Percentiles rank a stretch among this genome's conserved stretches.
Conservation (phyloP, 2,329 filamentous ascomycete species). For the Paecilomyces niveus region DNA sequence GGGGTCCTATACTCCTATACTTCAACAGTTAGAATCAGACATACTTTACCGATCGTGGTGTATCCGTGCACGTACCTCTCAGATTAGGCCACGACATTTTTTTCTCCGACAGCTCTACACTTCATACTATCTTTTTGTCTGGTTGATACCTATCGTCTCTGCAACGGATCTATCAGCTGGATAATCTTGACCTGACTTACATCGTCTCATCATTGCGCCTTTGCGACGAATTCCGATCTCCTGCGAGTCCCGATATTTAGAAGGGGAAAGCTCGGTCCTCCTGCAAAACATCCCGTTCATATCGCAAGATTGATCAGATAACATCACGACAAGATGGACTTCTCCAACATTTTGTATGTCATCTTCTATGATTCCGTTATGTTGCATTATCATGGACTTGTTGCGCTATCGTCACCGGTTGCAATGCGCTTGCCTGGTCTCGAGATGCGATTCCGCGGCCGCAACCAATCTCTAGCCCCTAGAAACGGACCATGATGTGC, state of each 20-base stretch:
- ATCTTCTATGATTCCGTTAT: constrained; percentile 2
- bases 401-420: constrained; percentile 1
- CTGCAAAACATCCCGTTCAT: neutral
- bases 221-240: neutral
- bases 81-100: neutral
- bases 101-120: neutral
- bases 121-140: neutral
- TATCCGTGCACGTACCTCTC: neutral
- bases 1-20: neutral
- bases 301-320: neutral
- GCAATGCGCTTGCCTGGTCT: constrained; percentile 3
- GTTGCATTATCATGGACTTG: neutral
- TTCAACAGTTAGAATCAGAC: neutral
- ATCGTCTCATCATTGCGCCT: neutral
- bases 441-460: constrained; percentile 1
- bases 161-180: neutral
- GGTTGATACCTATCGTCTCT: neutral
- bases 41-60: neutral
- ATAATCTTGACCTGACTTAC: neutral
- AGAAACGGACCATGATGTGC: neutral
- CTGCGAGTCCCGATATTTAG: neutral
- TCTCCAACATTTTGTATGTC: constrained; percentile 84
- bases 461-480: constrained; percentile 3
- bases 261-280: neutral
- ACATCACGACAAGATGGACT: constrained; percentile 61